Evolutionary conservation across 306 rosid species (phyloP).

Genomic region (Medicago ruthenica): DNA sequence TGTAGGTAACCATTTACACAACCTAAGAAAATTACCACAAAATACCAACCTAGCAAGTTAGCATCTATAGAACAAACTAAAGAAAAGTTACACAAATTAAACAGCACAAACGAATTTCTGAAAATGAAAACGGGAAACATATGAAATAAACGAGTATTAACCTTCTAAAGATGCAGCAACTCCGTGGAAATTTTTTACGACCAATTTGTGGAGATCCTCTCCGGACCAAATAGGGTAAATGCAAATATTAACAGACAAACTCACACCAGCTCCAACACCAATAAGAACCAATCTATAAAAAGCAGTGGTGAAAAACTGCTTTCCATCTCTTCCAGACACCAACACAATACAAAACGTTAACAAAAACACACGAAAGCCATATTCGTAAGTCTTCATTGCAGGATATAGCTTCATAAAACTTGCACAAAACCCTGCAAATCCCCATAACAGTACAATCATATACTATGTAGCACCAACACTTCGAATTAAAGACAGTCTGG

Average conservation of each 20-base stretch:
- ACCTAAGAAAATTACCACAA: slow-evolving; percentile 49
- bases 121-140: not conserved
- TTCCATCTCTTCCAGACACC: slow-evolving; percentile 58
- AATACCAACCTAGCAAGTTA: slow-evolving; percentile 26
- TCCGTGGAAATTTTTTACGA: slow-evolving; percentile 69
- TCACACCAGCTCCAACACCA: slow-evolving; percentile 69
- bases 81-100: not conserved
- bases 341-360: slow-evolving; percentile 74
- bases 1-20: slow-evolving; percentile 67
- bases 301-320: slow-evolving; percentile 62
- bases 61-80: slow-evolving; percentile 3
- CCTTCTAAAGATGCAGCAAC: slow-evolving; percentile 81
- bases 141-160: not conserved
- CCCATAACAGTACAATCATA: slow-evolving; percentile 7
- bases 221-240: slow-evolving; percentile 83
- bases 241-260: slow-evolving; percentile 64
- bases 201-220: slow-evolving; percentile 84
- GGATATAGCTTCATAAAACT: slow-evolving; percentile 66
- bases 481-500: not conserved
- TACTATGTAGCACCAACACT: not conserved
- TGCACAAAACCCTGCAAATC: slow-evolving; percentile 58
- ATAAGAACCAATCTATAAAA: slow-evolving; percentile 66
- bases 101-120: not conserved
- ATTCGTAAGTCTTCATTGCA: slow-evolving; percentile 74
- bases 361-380: slow-evolving; percentile 80